A percentile compares a stretch with the other conserved stretches of the same genome.
Evolutionary conservation across 2,329 filamentous ascomycete genomes (phyloP).

Genomic region (Pestalotiopsis sp.): DNA sequence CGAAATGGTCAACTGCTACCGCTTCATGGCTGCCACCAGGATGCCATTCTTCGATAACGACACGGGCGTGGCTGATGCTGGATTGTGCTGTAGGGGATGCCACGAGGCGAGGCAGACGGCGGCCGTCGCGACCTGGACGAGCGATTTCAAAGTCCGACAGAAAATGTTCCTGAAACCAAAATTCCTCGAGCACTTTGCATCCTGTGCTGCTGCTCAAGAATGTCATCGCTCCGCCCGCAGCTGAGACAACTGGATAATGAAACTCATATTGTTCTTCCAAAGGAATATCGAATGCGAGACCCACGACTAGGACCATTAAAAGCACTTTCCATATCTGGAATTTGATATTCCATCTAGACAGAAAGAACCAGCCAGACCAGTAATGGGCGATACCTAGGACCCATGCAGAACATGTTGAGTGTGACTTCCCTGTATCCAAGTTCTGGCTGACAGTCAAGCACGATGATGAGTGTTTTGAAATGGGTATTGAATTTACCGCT

Average conservation of each 20-base stretch:
- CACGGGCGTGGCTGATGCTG: not conserved
- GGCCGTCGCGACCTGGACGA: not conserved
- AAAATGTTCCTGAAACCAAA: not conserved
- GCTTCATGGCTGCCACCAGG: not conserved
- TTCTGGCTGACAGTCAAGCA: no score
- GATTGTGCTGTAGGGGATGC: not conserved
- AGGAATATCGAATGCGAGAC: not conserved
- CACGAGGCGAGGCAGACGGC: not conserved
- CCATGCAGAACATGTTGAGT: no score
- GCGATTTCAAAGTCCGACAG: not conserved
- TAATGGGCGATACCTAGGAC: no score
- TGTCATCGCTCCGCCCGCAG: fast-evolving
- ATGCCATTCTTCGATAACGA: not conserved
- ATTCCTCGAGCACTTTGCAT: not conserved
- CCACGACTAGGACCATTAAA: not conserved
- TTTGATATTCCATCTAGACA: no score
- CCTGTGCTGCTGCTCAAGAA: not conserved
- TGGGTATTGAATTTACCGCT: no score
- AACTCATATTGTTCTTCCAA: not conserved
- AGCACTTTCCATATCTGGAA: no score
- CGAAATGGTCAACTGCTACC: not conserved
- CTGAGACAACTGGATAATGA: not conserved
- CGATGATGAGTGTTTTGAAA: no score
- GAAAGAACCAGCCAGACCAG: no score
- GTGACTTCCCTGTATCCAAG: no score